phyloP scores from a whole-genome alignment of 768 basidiomycete species.

The Mycena filopes region DNA sequence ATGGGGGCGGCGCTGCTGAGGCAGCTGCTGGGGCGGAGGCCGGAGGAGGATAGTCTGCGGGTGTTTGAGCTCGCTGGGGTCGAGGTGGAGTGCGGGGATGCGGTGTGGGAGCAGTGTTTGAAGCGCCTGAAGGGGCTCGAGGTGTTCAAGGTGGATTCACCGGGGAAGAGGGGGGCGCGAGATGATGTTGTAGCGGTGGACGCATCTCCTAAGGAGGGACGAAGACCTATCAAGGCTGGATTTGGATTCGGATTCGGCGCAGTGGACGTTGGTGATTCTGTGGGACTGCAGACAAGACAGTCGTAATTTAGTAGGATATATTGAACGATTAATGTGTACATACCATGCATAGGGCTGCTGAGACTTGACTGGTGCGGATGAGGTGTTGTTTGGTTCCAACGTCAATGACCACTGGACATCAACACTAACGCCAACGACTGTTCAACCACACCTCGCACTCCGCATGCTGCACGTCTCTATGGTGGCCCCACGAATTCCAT shows the following conservation, averaged over 20 bases:
- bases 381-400: too few relatives aligned
- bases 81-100: constrained; percentile 26
- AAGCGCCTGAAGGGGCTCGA: constrained; percentile 41
- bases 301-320: too few relatives aligned
- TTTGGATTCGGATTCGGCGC: constrained; percentile 24
- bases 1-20: constrained; percentile 41
- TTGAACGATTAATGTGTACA: too few relatives aligned
- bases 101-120: constrained; percentile 45
- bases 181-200: neutral
- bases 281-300: too few relatives aligned
- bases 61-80: constrained; percentile 43
- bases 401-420: too few relatives aligned
- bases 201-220: neutral
- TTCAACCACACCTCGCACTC: too few relatives aligned
- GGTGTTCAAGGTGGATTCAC: constrained; percentile 31
- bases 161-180: neutral
- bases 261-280: neutral
- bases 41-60: constrained; percentile 32
- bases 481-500: too few relatives aligned
- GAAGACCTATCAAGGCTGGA: constrained; percentile 3
- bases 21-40: constrained; percentile 45
- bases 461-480: too few relatives aligned
- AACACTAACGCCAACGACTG: too few relatives aligned
- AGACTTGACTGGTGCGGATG: too few relatives aligned
- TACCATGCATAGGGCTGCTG: too few relatives aligned